These are phyloP conservation scores for Suillus lakei DNA, from an alignment of 768 basidiomycete genomes.

Conservation along the genomic window DNA sequence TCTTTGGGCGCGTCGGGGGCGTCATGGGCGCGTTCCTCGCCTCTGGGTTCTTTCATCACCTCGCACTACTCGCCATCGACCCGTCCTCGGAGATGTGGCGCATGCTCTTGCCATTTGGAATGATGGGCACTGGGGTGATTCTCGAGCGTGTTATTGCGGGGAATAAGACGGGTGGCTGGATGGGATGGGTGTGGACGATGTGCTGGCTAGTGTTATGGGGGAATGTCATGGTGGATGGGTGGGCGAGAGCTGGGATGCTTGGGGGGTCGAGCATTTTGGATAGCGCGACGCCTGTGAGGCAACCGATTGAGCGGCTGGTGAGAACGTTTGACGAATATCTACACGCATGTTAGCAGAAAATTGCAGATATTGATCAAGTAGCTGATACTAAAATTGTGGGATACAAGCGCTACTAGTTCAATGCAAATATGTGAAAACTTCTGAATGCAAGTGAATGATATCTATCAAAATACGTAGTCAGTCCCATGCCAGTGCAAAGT, in stretches of 20 bases:
- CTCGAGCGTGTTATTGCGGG: constrained; percentile 44
- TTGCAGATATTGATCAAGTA: no score
- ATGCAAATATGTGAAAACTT: neutral
- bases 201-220: constrained; percentile 30
- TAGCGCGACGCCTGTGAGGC: constrained; percentile 10
- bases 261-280: constrained; percentile 15
- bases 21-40: constrained; percentile 60
- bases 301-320: constrained; percentile 16
- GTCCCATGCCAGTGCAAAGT: neutral
- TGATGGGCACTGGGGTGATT: constrained; percentile 56
- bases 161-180: constrained; percentile 31
- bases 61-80: constrained; percentile 55
- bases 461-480: neutral
- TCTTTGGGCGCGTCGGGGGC: constrained; percentile 52
- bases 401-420: neutral
- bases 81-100: constrained; percentile 45
- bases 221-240: constrained; percentile 27
- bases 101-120: constrained; percentile 55
- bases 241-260: constrained; percentile 16
- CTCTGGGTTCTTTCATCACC: constrained; percentile 61
- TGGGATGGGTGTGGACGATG: constrained; percentile 42
- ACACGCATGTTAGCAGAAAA: constrained; percentile 1
- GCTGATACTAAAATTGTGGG: neutral
- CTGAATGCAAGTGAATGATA: neutral
- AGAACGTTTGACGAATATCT: constrained; percentile 20